Conservation (phyloP, 176 grass and related monocot species). For the Raddia distichophylla region DNA sequence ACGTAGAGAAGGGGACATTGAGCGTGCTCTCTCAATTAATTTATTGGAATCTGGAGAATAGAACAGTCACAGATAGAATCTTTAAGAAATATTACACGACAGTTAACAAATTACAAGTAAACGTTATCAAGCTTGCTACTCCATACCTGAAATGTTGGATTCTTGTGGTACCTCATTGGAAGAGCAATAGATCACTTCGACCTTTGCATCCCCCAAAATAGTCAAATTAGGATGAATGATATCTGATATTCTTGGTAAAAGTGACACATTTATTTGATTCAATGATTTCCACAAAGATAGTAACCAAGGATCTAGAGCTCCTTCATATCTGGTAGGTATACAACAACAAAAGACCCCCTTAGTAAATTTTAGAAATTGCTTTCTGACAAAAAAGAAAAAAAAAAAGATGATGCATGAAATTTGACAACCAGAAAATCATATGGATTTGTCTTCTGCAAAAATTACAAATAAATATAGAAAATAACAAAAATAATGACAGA, state of each 20-base stretch:
- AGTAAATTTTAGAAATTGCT: slow-evolving; percentile 17
- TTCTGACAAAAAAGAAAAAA: background rate
- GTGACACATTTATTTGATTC: slow-evolving; percentile 53
- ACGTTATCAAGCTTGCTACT: slow-evolving; percentile 9
- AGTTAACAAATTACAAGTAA: background rate
- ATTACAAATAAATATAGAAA: background rate
- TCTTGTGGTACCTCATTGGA: slow-evolving; percentile 38
- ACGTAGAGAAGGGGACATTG: slow-evolving; percentile 67
- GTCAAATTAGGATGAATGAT: slow-evolving; percentile 66
- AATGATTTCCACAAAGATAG: slow-evolving; percentile 71
- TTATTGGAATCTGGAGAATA: slow-evolving; percentile 61
- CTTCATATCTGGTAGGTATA: slow-evolving; percentile 74
- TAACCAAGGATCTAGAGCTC: slow-evolving; percentile 84
- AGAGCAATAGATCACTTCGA: slow-evolving; percentile 69
- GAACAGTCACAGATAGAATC: background rate
- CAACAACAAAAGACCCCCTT: slow-evolving; percentile 15
- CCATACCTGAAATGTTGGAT: slow-evolving; percentile 57
- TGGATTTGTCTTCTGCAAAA: background rate
- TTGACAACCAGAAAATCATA: background rate
- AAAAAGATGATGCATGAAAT: background rate
- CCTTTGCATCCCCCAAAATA: slow-evolving; percentile 68
- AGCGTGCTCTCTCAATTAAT: slow-evolving; percentile 66
- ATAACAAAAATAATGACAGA: background rate
- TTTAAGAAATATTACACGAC: slow-evolving; percentile 21
- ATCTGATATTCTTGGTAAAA: slow-evolving; percentile 78